Evolutionary conservation across 2,329 filamentous ascomycete genomes (phyloP), one percentile per base, ranked within the genome.

Genomic region (Aspergillus sp.): DNA sequence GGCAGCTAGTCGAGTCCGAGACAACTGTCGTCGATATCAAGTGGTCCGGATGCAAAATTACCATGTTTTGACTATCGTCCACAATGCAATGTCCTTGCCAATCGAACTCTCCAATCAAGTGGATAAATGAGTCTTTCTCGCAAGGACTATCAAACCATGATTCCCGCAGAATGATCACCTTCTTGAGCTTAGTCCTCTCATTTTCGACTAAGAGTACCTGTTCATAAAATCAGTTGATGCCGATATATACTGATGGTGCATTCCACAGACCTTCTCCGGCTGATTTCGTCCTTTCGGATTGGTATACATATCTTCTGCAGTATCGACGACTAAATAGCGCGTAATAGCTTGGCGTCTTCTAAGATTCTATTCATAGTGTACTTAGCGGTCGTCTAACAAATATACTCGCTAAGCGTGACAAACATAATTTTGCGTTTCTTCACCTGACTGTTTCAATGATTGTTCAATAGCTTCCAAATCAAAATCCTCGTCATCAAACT

Each of bases 11-110:
- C 0, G 93, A 95, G 66, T 98, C 93, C n/a, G 89, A 90, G 39
- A 98, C 86, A 4, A 94, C 88, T 0, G 93, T 97, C 2, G 93
- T 86, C 2, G 93, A 97, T 45, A 98, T 85, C 32, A 98, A 78
- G 68, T 97, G 90, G 60, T 98, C 93, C 0, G 93, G 93, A 60
- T 98, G 90, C 9, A 98, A 71, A 48, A 98, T 89, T 43, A 98
- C 73, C 66, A 97, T 85, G 58, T 93, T 88, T 57, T 90, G 77
- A 2, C 78, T 75, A 63, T 97, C 88, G 61, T 94, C 86, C 52
- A 97, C 77, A 41, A 94, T 71, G 62, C 90, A 94, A 62, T 83
- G 81, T 1, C 87, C 86, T 10, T 72, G 75, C 1, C 68, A 55
- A 48, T 84, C 78, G 57, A 94, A 95, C 3, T 79, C 70, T 29